Conservation (phyloP, 371 early-diverging fungal species). For the Syncephalastrum monosporum region DNA sequence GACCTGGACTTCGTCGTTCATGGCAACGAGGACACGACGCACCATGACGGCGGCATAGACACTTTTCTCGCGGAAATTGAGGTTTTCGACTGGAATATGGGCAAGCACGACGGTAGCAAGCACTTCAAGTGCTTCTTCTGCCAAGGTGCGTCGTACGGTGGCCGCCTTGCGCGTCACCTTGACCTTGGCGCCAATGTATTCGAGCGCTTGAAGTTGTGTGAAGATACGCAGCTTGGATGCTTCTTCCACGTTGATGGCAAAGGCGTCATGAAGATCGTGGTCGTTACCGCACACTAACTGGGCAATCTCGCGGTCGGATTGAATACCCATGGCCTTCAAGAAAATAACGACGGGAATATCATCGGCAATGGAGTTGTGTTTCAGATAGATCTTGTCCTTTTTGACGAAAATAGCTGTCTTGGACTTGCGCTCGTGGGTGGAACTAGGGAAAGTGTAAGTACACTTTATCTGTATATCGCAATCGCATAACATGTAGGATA, state of each 20-base stretch:
- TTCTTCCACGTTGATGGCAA: slow-evolving; percentile 93
- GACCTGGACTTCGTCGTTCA: slow-evolving; percentile 75
- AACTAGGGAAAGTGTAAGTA: slow-evolving; percentile 45
- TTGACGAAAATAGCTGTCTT: slow-evolving; percentile 91
- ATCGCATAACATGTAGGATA: neutral
- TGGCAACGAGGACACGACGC: slow-evolving; percentile 92
- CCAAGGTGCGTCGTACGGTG: slow-evolving; percentile 54
- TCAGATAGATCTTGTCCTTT: slow-evolving; percentile 83
- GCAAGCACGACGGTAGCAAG: slow-evolving; percentile 93
- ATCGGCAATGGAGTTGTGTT: slow-evolving; percentile 94
- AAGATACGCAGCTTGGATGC: slow-evolving; percentile 70
- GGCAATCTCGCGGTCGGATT: slow-evolving; percentile 95
- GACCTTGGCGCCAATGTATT: slow-evolving; percentile 85
- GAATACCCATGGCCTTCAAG: slow-evolving; percentile 94
- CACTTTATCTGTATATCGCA: neutral
- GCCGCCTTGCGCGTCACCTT: slow-evolving; percentile 65
- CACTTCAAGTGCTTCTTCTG: slow-evolving; percentile 93
- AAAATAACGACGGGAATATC: slow-evolving; percentile 93
- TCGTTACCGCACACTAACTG: slow-evolving; percentile 92
- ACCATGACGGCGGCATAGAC: slow-evolving; percentile 98
- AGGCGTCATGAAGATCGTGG: slow-evolving; percentile 76
- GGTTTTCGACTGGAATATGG: slow-evolving; percentile 91
- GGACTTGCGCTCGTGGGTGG: slow-evolving; percentile 97
- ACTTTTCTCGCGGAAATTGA: slow-evolving; percentile 93
- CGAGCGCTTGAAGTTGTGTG: slow-evolving; percentile 92